Base-by-base conservation (phyloP, 2,329 filamentous ascomycete species). In the Didymella sp. region DNA sequence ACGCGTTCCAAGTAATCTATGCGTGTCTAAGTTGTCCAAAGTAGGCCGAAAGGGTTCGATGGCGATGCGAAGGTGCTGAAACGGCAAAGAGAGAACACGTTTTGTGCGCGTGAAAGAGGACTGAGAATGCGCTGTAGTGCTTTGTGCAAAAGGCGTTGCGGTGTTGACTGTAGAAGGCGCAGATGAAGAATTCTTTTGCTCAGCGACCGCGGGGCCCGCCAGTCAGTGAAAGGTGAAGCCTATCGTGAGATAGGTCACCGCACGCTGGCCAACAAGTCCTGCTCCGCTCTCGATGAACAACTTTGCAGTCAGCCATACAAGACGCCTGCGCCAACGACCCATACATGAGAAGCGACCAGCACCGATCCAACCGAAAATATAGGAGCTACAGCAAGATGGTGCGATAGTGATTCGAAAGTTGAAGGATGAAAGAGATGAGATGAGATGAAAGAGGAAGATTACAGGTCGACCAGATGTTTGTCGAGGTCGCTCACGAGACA, bases 191-290 rank as follows among this genome's bases (percentile, higher is more conserved):
- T 31, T 40, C 31, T 52, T 31, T 27, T 13, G 37, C 35, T 38
- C 22, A 44, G 50, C 42, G 41, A 41, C 24, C 19, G n/a, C 33
- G 19, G n/a, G 46, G 33, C 19, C 13, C 31, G 2, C 0, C n/a
- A 6, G 13, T 9, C 22, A 27, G 50, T 41, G 42, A 52, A 46
- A 37, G 25, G 31, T 24, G 50, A 52, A 46, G 33, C 19, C 11
- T 33, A n/a, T 45, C 28, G 42, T 30, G 27, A 30, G n/a, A 15
- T 28, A 8, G 4, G 6, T 3, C 15, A 13, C 33, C 12, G 15
- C n/a, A 6, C 2, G 41, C 41, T 28, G 25, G 22, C 41, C 6
- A 25, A 3, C 6, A 28, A 5, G 27, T 19, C 12, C 9, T n/a
- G 17, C 8, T 8, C 17, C n/a, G 17, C 17, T 3, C 17, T 19